These are phyloP conservation scores for Sphagnum tenellum DNA, from an alignment of 225 moss, liverwort and hornwort genomes.

Conservation along the genomic window DNA sequence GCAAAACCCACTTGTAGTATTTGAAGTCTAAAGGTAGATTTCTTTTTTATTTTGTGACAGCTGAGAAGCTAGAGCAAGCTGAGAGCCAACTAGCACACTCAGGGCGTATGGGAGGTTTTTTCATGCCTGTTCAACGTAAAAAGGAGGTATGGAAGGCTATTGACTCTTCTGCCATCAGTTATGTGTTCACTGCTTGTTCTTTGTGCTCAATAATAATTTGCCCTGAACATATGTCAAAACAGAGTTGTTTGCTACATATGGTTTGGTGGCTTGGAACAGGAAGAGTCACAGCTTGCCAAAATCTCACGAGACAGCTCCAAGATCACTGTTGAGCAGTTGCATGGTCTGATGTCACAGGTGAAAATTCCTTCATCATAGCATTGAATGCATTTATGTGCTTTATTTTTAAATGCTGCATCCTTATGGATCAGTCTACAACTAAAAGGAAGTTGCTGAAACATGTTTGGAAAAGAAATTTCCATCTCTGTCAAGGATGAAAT, in stretches of 20 bases:
- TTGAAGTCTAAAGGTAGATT: neutral
- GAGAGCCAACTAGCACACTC: slow-evolving; percentile 88
- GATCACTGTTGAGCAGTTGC: slow-evolving; percentile 96
- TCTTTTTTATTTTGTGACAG: slow-evolving; percentile 20
- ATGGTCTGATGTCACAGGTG: slow-evolving; percentile 97
- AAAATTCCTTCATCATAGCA: neutral
- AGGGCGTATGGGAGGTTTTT: slow-evolving; percentile 89
- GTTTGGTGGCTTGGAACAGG: slow-evolving; percentile 30
- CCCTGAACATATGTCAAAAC: neutral
- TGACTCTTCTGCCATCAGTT: too few species aligned
- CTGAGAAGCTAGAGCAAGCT: slow-evolving; percentile 99
- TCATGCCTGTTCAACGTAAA: slow-evolving; percentile 90
- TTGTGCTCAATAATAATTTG: too few species aligned
- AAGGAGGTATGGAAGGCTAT: slow-evolving; percentile 51
- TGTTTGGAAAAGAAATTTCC: too few species aligned
- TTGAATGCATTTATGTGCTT: too few species aligned
- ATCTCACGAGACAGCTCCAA: slow-evolving; percentile 99
- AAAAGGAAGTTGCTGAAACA: too few species aligned
- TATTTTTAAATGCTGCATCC: too few species aligned
- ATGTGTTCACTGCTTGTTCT: too few species aligned
- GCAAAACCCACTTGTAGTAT: neutral
- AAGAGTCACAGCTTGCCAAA: slow-evolving; percentile 95
- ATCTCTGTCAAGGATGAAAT: too few species aligned
- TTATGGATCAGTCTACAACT: too few species aligned
- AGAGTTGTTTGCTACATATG: neutral